Evolutionary conservation across 2,329 filamentous ascomycete genomes (phyloP).

Genomic region (Thermoascus crustaceus): DNA sequence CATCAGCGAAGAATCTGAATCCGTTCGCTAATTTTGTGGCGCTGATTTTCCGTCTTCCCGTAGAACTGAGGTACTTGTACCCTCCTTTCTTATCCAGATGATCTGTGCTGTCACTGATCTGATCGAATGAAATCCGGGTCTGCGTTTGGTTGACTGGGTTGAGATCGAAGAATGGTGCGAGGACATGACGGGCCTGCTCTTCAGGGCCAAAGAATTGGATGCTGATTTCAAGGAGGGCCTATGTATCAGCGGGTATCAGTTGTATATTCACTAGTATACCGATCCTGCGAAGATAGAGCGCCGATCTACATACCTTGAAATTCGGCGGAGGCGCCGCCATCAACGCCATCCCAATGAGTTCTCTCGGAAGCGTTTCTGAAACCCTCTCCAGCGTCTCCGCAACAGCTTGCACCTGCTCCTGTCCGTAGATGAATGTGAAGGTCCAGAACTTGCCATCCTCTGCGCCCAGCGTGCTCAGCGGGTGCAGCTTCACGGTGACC

Average conservation of each 20-base stretch:
- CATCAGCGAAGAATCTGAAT: background rate
- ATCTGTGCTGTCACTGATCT: background rate
- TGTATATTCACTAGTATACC: background rate
- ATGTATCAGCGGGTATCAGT: background rate
- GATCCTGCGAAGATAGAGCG: background rate
- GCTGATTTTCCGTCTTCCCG: background rate
- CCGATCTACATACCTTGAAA: background rate
- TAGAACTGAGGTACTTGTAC: background rate
- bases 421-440: background rate
- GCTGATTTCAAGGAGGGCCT: background rate
- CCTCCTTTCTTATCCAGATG: background rate
- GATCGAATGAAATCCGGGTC: background rate
- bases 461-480: background rate
- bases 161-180: background rate
- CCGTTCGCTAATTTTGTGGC: background rate
- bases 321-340: background rate
- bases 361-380: background rate
- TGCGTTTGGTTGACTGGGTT: background rate
- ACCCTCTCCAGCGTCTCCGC: background rate
- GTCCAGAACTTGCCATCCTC: background rate
- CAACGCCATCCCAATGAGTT: background rate
- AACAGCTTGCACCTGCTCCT: background rate
- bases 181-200: background rate
- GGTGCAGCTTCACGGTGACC: background rate
- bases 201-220: background rate